Conservation (phyloP, 2,329 filamentous ascomycete genomes). For the Mycocentrospora acerina region DNA sequence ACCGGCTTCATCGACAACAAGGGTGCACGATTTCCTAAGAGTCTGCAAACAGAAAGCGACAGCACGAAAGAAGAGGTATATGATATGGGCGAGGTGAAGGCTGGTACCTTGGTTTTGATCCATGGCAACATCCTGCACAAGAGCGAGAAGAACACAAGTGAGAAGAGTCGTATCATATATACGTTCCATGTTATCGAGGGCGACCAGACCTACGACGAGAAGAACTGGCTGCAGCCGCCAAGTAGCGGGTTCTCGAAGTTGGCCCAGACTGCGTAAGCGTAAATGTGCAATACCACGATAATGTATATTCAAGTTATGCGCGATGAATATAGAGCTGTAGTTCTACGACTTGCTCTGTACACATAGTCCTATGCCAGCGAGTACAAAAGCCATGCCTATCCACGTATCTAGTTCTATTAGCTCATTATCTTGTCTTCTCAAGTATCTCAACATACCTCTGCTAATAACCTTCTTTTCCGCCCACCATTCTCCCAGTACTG, state of each 20-base stretch:
- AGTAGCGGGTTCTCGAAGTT: conserved; percentile 75
- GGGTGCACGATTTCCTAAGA: conserved; percentile 62
- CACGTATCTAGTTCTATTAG: conserved; percentile 65
- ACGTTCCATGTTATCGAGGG: conserved; percentile 97
- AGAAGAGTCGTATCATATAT: conserved; percentile 89
- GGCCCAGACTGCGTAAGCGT: conserved; percentile 34
- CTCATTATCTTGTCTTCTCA: background rate
- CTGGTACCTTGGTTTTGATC: conserved; percentile 86
- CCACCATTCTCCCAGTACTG: conserved; percentile 92
- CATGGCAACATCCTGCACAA: conserved; percentile 96
- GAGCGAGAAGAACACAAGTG: conserved; percentile 87
- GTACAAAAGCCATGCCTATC: conserved; percentile 76
- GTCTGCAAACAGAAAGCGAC: conserved; percentile 41
- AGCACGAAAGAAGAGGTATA: conserved; percentile 59
- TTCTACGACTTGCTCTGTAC: conserved; percentile 59
- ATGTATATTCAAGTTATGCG: background rate
- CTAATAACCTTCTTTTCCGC: conserved; percentile 89
- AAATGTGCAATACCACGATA: background rate
- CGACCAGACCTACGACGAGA: conserved; percentile 73
- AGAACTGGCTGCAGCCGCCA: conserved; percentile 92
- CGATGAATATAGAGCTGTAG: background rate
- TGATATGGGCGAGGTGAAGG: conserved; percentile 82
- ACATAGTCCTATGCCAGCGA: conserved; percentile 79
- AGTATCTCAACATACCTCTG: conserved; percentile 60
- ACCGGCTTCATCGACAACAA: conserved; percentile 62